phyloP scores from a whole-genome alignment of 2,329 filamentous ascomycete species.

The Arthrinium phaeospermum region DNA sequence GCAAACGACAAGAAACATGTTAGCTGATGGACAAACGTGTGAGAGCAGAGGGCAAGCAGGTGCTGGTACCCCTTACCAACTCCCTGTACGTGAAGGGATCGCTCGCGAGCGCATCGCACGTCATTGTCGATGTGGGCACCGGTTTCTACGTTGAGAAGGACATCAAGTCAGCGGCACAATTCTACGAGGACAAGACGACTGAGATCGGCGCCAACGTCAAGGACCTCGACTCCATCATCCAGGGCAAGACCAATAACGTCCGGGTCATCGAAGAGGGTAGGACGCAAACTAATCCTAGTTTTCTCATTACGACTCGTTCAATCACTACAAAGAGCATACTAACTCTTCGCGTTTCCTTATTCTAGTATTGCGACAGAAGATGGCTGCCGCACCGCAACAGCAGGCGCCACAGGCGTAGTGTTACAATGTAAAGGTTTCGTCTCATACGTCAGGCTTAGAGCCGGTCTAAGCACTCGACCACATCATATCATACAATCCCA shows the following conservation, averaged over 20 bases:
- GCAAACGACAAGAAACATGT: not conserved
- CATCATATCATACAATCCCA: not conserved
- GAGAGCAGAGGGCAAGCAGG: slow-evolving; percentile 53
- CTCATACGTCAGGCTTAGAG: not conserved
- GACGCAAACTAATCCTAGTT: slow-evolving; percentile 18
- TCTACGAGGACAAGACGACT: slow-evolving; percentile 62
- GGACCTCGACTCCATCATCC: slow-evolving; percentile 62
- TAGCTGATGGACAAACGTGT: slow-evolving; percentile 8
- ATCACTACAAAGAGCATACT: slow-evolving; percentile 25
- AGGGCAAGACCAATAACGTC: slow-evolving; percentile 81
- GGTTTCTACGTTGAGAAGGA: slow-evolving; percentile 75
- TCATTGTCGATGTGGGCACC: slow-evolving; percentile 91
- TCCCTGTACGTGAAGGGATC: slow-evolving; percentile 92
- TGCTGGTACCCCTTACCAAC: slow-evolving; percentile 93
- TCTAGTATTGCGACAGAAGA: slow-evolving; percentile 51
- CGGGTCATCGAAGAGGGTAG: slow-evolving; percentile 87
- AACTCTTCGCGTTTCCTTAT: slow-evolving; percentile 4
- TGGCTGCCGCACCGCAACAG: slow-evolving; percentile 40
- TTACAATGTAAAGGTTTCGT: not conserved
- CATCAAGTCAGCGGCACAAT: slow-evolving; percentile 58
- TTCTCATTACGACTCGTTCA: not conserved
- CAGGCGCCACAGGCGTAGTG: slow-evolving; percentile 21
- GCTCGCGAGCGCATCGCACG: slow-evolving; percentile 74
- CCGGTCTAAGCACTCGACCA: not conserved
- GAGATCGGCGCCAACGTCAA: slow-evolving; percentile 60